Conservation (phyloP, 148 eudicot species). For the Fagopyrum homotropicum region DNA sequence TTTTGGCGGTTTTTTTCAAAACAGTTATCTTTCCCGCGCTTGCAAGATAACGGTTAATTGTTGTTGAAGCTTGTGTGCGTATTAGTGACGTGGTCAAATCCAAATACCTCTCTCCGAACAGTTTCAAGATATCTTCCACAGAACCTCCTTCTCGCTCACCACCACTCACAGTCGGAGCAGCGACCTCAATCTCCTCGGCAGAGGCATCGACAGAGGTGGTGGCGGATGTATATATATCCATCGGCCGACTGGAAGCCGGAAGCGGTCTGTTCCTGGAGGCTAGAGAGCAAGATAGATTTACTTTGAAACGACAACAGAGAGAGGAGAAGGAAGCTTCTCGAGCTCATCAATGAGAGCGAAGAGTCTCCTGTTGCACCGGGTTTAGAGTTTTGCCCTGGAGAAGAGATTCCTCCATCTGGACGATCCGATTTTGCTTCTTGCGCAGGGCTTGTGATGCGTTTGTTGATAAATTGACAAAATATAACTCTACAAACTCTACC, state of each 20-base stretch:
- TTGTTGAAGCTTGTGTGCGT: too few species aligned
- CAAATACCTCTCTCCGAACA: slow-evolving; percentile 66
- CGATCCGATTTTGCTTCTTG: slow-evolving; percentile 18
- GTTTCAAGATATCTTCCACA: slow-evolving; percentile 50
- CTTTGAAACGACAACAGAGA: slow-evolving; percentile 45
- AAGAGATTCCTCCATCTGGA: slow-evolving; percentile 60
- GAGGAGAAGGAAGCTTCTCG: slow-evolving; percentile 61
- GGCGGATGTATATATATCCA: background rate
- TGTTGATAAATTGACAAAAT: slow-evolving; percentile 32
- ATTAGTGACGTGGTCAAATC: slow-evolving; percentile 21
- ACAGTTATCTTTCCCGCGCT: too few species aligned
- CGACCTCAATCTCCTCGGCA: background rate
- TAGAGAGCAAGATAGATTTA: slow-evolving; percentile 35
- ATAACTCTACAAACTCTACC: too few species aligned
- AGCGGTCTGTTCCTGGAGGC: background rate
- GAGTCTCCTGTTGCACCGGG: slow-evolving; percentile 63
- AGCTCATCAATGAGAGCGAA: slow-evolving; percentile 70
- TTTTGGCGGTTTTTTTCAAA: too few species aligned
- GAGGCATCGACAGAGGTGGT: background rate
- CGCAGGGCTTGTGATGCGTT: slow-evolving; percentile 69
- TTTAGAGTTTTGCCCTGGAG: slow-evolving; percentile 56
- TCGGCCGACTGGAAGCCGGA: background rate
- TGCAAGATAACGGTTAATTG: too few species aligned
- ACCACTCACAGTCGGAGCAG: background rate
- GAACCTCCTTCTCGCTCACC: slow-evolving; percentile 9